Conservation (phyloP, 2,329 filamentous ascomycete genomes). For the Ophiostoma sp. region DNA sequence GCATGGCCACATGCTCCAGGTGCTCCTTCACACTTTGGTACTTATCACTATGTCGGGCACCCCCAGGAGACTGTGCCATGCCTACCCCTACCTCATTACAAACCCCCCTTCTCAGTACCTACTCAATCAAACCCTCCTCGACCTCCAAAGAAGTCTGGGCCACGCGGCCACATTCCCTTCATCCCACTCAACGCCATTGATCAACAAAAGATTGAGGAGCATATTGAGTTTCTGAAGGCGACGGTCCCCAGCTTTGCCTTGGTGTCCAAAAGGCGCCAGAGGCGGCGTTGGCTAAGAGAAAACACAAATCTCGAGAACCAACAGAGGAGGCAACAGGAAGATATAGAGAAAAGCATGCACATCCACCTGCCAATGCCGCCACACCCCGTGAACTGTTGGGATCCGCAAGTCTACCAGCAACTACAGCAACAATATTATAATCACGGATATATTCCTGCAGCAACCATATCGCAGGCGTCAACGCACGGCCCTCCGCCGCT, state of each 20-base stretch:
- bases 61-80: neutral
- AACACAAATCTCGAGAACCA: neutral
- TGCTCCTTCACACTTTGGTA: neutral
- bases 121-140: neutral
- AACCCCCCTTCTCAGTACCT: neutral
- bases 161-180: neutral
- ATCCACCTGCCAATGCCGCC: neutral
- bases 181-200: constrained; percentile 15
- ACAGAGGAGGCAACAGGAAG: neutral
- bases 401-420: neutral
- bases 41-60: neutral
- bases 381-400: no score
- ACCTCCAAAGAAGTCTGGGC: neutral
- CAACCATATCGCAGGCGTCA: neutral
- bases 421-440: neutral
- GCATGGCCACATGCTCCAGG: neutral
- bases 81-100: neutral
- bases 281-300: constrained; percentile 17
- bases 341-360: neutral
- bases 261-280: constrained; percentile 23
- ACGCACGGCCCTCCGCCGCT: neutral
- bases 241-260: constrained; percentile 25
- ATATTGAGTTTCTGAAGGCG: constrained; percentile 24
- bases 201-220: constrained; percentile 27
- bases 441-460: neutral